A percentile compares a stretch with the other conserved stretches of the same genome.
Conservation (phyloP, 1,139 yeast genomes). For the Pneumocystis canis region DNA sequence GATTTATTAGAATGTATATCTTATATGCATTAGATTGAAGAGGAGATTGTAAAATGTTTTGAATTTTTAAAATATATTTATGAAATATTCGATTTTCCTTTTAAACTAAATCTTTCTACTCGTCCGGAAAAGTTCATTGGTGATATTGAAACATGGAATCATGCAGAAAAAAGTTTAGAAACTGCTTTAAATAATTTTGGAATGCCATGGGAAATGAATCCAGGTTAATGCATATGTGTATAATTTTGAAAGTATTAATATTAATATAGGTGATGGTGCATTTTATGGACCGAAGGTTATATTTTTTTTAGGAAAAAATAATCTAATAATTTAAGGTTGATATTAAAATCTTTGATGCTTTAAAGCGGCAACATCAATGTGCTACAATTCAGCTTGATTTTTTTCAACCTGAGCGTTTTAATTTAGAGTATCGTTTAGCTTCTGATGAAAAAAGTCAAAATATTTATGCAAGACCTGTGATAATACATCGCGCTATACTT, state of each 20-base stretch:
- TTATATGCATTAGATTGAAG: neutral
- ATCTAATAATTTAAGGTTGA: conserved; percentile 39
- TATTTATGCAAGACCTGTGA: conserved; percentile 47
- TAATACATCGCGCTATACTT: conserved; percentile 89
- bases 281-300: conserved; percentile 68
- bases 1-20: neutral
- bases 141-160: conserved; percentile 65
- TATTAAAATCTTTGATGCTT: conserved; percentile 68
- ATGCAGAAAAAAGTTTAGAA: conserved; percentile 62
- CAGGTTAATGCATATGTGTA: conserved; percentile 25
- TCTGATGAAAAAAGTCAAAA: conserved; percentile 19
- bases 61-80: conserved; percentile 66
- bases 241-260: neutral
- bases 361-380: conserved; percentile 75
- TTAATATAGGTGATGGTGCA: conserved; percentile 62
- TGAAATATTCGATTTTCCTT: conserved; percentile 59
- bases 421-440: conserved; percentile 46
- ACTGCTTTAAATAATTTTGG: conserved; percentile 40
- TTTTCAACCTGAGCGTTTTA: conserved; percentile 79
- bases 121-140: conserved; percentile 84
- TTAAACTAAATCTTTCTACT: conserved; percentile 68
- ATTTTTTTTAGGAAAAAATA: conserved; percentile 18
- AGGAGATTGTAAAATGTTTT: conserved; percentile 62
- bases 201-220: conserved; percentile 52
- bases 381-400: conserved; percentile 94